Evolutionary conservation across 495 filamentous ascomycete genomes (phyloP).

Genomic region (Cenococcum geophilum): DNA sequence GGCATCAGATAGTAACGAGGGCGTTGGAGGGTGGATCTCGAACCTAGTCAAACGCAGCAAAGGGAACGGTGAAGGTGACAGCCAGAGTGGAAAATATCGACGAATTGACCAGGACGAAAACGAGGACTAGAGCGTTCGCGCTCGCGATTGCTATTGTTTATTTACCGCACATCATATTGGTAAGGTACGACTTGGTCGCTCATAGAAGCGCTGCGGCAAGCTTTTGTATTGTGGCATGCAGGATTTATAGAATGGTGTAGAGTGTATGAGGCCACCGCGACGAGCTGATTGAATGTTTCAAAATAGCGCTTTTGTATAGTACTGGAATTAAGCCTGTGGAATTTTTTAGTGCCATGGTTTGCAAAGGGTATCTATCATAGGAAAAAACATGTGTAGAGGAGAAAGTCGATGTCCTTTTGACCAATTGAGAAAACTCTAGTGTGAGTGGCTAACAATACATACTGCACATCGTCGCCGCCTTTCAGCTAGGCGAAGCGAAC

Average conservation of each 20-base stretch:
- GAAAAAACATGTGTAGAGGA: no score
- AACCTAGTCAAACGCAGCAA: constrained; percentile 54
- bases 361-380: no score
- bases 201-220: neutral
- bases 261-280: neutral
- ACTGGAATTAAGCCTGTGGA: neutral
- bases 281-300: neutral
- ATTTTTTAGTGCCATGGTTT: no score
- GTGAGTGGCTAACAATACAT: no score
- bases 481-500: no score
- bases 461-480: no score
- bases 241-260: constrained; percentile 6
- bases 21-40: constrained; percentile 64
- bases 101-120: constrained; percentile 61
- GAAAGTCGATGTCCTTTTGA: no score
- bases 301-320: constrained; percentile 6
- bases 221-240: neutral
- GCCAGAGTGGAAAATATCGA: constrained; percentile 55
- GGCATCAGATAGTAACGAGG: constrained; percentile 44
- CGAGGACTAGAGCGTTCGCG: constrained; percentile 8
- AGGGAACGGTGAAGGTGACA: constrained; percentile 42
- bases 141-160: neutral
- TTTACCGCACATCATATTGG: neutral
- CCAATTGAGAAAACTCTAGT: no score
- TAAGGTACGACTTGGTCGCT: neutral